Conservation (phyloP, 371 early-diverging fungal species). For the Actinomucor elegans region DNA sequence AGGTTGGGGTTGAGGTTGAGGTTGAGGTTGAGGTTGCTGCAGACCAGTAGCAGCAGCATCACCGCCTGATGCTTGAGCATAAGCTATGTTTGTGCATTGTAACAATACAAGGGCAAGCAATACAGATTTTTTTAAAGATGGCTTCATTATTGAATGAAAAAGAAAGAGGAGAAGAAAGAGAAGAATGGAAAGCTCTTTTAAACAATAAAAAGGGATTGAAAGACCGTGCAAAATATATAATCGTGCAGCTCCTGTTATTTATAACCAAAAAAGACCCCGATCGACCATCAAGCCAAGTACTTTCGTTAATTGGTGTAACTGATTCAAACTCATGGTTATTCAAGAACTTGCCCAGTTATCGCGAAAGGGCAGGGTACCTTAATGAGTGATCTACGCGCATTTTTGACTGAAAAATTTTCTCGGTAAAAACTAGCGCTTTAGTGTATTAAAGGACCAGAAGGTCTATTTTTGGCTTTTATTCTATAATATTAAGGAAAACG, state of each 20-base stretch:
- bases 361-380: no score
- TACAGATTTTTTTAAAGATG: not conserved
- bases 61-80: not conserved
- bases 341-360: no score
- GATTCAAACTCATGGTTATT: not conserved
- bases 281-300: not conserved
- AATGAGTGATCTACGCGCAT: no score
- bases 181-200: no score
- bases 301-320: not conserved
- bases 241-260: not conserved
- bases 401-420: no score
- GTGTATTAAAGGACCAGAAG: no score
- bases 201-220: not conserved
- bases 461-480: no score
- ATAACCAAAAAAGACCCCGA: not conserved
- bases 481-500: no score
- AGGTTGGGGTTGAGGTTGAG: not conserved
- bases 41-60: not conserved
- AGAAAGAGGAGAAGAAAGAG: not conserved
- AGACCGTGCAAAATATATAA: conserved; percentile 1
- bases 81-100: not conserved
- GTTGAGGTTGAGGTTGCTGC: not conserved
- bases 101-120: conserved; percentile 5
- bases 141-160: not conserved
- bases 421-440: no score